phyloP scores from a whole-genome alignment of 2,329 filamentous ascomycete genomes.

The Curvularia hawaiiensis region DNA sequence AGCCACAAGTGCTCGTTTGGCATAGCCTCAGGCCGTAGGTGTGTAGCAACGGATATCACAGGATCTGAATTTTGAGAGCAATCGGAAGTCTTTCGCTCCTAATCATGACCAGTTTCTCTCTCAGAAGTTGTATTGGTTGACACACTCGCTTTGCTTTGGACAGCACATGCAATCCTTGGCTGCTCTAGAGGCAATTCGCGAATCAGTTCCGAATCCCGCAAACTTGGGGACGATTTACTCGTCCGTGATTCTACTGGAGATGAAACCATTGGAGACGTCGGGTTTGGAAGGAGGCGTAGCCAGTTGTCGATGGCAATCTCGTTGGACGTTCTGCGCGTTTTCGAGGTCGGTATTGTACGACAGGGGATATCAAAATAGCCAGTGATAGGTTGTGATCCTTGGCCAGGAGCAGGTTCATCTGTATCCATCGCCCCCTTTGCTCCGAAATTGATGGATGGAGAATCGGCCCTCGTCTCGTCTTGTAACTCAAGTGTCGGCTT shows the following conservation, averaged over 20 bases:
- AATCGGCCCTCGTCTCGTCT: neutral
- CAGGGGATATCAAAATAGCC: neutral
- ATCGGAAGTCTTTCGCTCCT: conserved; percentile 12
- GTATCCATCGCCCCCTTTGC: neutral
- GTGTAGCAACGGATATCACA: neutral
- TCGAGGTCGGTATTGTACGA: neutral
- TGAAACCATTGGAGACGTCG: neutral
- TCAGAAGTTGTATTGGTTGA: neutral
- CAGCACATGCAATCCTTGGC: neutral
- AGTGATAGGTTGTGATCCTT: neutral
- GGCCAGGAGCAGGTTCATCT: neutral
- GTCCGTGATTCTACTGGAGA: neutral
- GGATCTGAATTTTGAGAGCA: conserved; percentile 15
- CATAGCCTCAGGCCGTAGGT: neutral
- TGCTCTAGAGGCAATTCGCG: neutral
- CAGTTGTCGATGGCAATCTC: neutral
- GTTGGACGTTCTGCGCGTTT: neutral
- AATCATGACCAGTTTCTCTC: no score
- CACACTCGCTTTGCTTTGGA: neutral
- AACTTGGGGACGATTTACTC: neutral
- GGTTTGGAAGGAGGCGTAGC: neutral
- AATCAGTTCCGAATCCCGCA: neutral
- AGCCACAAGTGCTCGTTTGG: neutral
- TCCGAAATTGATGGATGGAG: neutral
- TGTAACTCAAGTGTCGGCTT: neutral